Conservation (phyloP, 2,329 filamentous ascomycete species). For the Calycina herbarum region DNA sequence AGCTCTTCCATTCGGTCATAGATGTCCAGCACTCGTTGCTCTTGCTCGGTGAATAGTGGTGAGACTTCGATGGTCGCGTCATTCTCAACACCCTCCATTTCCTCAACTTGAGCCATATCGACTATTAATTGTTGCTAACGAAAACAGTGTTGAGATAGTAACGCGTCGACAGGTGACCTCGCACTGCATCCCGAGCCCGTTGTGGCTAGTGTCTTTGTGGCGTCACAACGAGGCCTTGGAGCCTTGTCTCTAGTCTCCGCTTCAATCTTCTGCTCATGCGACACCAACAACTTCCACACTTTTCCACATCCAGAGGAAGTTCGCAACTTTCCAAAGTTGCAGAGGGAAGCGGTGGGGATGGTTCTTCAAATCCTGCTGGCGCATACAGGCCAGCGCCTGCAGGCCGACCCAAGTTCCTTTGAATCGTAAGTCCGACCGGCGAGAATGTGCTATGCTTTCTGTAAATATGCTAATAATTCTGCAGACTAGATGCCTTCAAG, state of each 20-base stretch:
- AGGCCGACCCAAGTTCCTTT: conserved; percentile 74
- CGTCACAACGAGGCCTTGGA: conserved; percentile 19
- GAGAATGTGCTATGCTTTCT: background rate
- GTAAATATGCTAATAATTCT: conserved; percentile 24
- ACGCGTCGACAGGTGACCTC: conserved; percentile 10
- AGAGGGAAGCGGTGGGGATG: conserved; percentile 56
- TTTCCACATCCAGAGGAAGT: conserved; percentile 21
- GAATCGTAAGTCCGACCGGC: conserved; percentile 59
- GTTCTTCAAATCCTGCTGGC: conserved; percentile 87
- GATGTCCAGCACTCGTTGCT: conserved; percentile 65
- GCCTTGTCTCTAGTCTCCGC: conserved; percentile 19
- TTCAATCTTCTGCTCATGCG: conserved; percentile 25
- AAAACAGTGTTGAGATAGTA: too few species aligned
- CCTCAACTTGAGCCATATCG: conserved; percentile 16
- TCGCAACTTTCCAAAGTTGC: conserved; percentile 32
- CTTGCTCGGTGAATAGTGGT: conserved; percentile 63
- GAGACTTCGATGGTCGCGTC: conserved; percentile 20
- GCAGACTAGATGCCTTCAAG: conserved; percentile 80
- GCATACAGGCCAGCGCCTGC: conserved; percentile 86
- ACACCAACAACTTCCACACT: conserved; percentile 18
- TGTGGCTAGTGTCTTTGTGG: conserved; percentile 6
- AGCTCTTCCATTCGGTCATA: conserved; percentile 72
- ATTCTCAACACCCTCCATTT: conserved; percentile 34
- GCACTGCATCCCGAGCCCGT: background rate
- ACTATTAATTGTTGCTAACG: conserved; percentile 1